These are phyloP conservation scores for Cyclotella atomus DNA, from an alignment of 108 stramenopile genomes.

Conservation along the genomic window DNA sequence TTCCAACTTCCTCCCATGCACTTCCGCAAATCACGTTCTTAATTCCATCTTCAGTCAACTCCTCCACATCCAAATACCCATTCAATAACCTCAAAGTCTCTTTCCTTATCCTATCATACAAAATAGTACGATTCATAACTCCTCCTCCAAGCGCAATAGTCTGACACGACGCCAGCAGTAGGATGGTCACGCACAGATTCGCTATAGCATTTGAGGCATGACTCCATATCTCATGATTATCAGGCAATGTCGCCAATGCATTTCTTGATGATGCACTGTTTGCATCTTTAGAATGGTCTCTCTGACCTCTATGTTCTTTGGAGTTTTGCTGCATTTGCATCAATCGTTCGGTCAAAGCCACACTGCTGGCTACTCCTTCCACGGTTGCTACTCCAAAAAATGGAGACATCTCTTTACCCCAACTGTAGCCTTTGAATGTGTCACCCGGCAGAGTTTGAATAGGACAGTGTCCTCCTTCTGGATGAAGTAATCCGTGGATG, in stretches of 20 bases:
- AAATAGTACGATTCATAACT: slow-evolving; percentile 78
- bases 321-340: slow-evolving; percentile 18
- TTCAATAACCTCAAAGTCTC: slow-evolving; percentile 78
- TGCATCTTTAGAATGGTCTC: background rate
- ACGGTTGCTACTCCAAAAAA: slow-evolving; percentile 72
- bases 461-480: slow-evolving; percentile 90
- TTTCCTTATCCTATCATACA: slow-evolving; percentile 70
- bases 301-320: slow-evolving; percentile 9
- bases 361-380: slow-evolving; percentile 73
- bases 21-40: slow-evolving; percentile 36
- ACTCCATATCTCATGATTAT: slow-evolving; percentile 89
- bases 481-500: slow-evolving; percentile 95
- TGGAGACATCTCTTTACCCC: slow-evolving; percentile 72
- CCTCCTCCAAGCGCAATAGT: slow-evolving; percentile 95
- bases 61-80: slow-evolving; percentile 84
- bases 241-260: slow-evolving; percentile 60
- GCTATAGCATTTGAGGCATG: slow-evolving; percentile 93
- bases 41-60: slow-evolving; percentile 25
- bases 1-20: slow-evolving; percentile 34
- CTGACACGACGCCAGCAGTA: slow-evolving; percentile 83
- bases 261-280: slow-evolving; percentile 2
- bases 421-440: slow-evolving; percentile 80
- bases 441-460: slow-evolving; percentile 74
- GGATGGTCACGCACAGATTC: slow-evolving; percentile 85
- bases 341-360: slow-evolving; percentile 79